A percentile compares a stretch with the other conserved stretches of the same genome.
Conservation (phyloP, 2,329 filamentous ascomycete genomes). For the Fusarium sp. region DNA sequence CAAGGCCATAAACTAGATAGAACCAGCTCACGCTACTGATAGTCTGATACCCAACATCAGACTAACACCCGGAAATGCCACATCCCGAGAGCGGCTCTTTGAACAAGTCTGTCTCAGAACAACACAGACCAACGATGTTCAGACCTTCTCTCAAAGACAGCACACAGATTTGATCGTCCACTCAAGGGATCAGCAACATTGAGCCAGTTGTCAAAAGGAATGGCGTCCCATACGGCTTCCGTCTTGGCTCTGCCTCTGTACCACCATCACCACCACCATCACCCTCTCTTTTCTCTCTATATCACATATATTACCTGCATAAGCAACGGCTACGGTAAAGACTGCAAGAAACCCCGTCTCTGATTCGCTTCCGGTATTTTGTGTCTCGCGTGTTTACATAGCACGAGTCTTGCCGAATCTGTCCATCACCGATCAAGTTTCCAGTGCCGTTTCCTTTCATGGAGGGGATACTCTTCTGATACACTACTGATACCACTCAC, state of each 20-base stretch:
- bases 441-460: constrained; percentile 7
- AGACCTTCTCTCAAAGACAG: constrained; percentile 5
- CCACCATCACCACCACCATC: neutral
- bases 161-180: constrained; percentile 2
- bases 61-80: constrained; percentile 47
- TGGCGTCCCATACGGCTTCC: constrained; percentile 15
- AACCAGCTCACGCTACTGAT: constrained; percentile 25
- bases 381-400: constrained; percentile 8
- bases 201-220: constrained; percentile 19
- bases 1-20: neutral
- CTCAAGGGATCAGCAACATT: neutral
- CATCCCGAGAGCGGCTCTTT: constrained; percentile 44
- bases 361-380: constrained; percentile 18
- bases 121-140: constrained; percentile 28
- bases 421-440: constrained; percentile 18
- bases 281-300: neutral
- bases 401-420: constrained; percentile 21
- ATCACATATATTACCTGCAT: neutral
- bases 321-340: neutral
- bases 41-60: constrained; percentile 12
- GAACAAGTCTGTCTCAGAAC: constrained; percentile 44
- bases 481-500: constrained; percentile 33
- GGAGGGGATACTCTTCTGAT: constrained; percentile 24
- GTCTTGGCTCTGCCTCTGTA: constrained; percentile 2
- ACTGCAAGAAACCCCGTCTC: neutral